phyloP scores from a whole-genome alignment of 2,329 filamentous ascomycete genomes.

The Zymoseptoria crescenta region DNA sequence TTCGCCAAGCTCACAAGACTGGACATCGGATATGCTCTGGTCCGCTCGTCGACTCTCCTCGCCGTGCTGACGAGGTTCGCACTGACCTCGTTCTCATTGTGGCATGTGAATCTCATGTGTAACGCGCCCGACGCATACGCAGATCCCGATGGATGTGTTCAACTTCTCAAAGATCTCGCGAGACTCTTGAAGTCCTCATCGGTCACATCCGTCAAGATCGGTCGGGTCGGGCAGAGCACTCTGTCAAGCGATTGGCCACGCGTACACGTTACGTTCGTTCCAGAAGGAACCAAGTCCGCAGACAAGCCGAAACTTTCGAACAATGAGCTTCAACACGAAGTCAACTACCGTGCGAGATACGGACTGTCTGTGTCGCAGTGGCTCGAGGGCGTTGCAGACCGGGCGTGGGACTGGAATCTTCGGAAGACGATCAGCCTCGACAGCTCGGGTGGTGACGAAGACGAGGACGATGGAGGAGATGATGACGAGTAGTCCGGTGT shows the following conservation, averaged over 20 bases:
- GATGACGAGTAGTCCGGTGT: background rate
- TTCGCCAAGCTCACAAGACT: slow-evolving; percentile 11
- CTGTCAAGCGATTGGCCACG: background rate
- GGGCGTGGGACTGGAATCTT: background rate
- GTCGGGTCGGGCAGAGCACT: slow-evolving; percentile 1
- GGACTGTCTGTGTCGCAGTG: background rate
- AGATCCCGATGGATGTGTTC: slow-evolving; percentile 3
- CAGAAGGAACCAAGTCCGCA: slow-evolving; percentile 3
- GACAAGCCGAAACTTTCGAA: background rate
- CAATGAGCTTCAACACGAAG: background rate
- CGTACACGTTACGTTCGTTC: background rate
- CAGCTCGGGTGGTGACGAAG: background rate
- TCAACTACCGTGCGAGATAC: background rate
- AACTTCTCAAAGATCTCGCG: slow-evolving; percentile 6
- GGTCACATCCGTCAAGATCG: slow-evolving; percentile 5
- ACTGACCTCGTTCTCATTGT: slow-evolving; percentile 17
- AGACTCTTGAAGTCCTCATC: background rate
- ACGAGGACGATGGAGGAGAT: background rate
- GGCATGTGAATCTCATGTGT: slow-evolving; percentile 12
- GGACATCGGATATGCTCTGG: slow-evolving; percentile 15
- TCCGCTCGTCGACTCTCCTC: slow-evolving; percentile 5
- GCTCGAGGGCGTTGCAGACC: background rate
- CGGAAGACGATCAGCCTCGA: background rate
- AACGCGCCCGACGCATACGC: background rate
- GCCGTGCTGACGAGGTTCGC: slow-evolving; percentile 16